These are phyloP conservation scores for Passalora sequoiae DNA, from an alignment of 2,329 filamentous ascomycete species.

Conservation along the genomic window DNA sequence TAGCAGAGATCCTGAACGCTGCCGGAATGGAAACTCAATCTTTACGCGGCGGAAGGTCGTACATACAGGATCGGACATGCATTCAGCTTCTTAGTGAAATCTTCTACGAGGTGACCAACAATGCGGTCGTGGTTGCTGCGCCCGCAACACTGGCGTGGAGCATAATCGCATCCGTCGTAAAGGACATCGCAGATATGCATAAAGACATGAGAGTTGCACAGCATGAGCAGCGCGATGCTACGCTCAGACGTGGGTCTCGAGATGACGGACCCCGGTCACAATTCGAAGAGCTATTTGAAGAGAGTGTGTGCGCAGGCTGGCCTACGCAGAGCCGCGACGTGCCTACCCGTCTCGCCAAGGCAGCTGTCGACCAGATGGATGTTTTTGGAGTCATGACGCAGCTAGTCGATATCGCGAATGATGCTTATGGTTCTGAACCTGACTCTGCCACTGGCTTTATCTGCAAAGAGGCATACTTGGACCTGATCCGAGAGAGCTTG, in stretches of 20 bases:
- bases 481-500: slow-evolving; percentile 64
- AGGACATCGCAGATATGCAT: slow-evolving; percentile 36
- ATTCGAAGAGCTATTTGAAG: slow-evolving; percentile 29
- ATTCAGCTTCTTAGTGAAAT: slow-evolving; percentile 68
- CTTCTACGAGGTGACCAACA: slow-evolving; percentile 57
- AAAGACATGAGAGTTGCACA: slow-evolving; percentile 14
- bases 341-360: slow-evolving; percentile 40
- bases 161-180: slow-evolving; percentile 66
- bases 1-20: slow-evolving; percentile 45
- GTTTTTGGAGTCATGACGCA: slow-evolving; percentile 47
- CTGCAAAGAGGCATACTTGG: slow-evolving; percentile 61
- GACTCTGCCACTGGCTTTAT: slow-evolving; percentile 55
- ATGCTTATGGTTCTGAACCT: slow-evolving; percentile 45
- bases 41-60: slow-evolving; percentile 36
- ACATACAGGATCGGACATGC: slow-evolving; percentile 63
- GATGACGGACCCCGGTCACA: slow-evolving; percentile 13
- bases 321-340: slow-evolving; percentile 2
- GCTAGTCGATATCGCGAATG: slow-evolving; percentile 43
- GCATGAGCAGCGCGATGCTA: slow-evolving; percentile 32
- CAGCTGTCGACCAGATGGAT: slow-evolving; percentile 42
- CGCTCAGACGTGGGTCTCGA: slow-evolving; percentile 13
- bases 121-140: slow-evolving; percentile 57
- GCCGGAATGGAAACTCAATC: slow-evolving; percentile 14
- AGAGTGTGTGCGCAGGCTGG: slow-evolving; percentile 29
- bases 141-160: slow-evolving; percentile 79